These are phyloP conservation scores for Zelonia costaricensis DNA, from an alignment of 208 protist species.

Conservation along the genomic window DNA sequence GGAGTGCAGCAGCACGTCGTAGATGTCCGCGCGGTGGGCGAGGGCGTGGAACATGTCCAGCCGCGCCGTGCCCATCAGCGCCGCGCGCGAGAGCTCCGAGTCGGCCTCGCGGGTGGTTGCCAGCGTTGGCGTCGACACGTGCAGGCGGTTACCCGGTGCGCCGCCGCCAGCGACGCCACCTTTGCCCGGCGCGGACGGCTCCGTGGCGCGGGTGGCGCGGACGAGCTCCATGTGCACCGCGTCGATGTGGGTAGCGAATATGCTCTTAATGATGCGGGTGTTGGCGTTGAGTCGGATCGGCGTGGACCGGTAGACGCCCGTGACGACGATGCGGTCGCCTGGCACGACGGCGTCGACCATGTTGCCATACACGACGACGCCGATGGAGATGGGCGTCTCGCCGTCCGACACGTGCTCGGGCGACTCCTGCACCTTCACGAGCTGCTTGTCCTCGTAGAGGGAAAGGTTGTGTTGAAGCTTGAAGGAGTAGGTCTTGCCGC, in stretches of 20 bases:
- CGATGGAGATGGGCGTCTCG: slow-evolving; percentile 98
- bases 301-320: slow-evolving; percentile 97
- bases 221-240: slow-evolving; percentile 96
- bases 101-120: slow-evolving; percentile 16
- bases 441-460: slow-evolving; percentile 96
- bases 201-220: slow-evolving; percentile 23
- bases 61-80: slow-evolving; percentile 50
- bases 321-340: slow-evolving; percentile 98
- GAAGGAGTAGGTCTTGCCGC: slow-evolving; percentile 84
- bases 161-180: slow-evolving; percentile 9
- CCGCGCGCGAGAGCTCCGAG: slow-evolving; percentile 8
- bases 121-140: slow-evolving; percentile 10
- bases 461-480: slow-evolving; percentile 96
- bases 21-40: slow-evolving; percentile 93
- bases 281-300: slow-evolving; percentile 94
- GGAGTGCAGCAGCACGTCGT: slow-evolving; percentile 94
- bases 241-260: slow-evolving; percentile 98
- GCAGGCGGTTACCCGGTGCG: slow-evolving; percentile 4
- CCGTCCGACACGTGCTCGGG: slow-evolving; percentile 98
- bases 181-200: background rate
- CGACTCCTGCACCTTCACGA: slow-evolving; percentile 98
- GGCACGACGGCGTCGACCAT: slow-evolving; percentile 97
- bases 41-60: slow-evolving; percentile 79
- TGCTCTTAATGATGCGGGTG: slow-evolving; percentile 91
- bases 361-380: slow-evolving; percentile 93